Conservation (phyloP, 1,139 yeast species). For the Nakaseomyces uthaithaninus region DNA sequence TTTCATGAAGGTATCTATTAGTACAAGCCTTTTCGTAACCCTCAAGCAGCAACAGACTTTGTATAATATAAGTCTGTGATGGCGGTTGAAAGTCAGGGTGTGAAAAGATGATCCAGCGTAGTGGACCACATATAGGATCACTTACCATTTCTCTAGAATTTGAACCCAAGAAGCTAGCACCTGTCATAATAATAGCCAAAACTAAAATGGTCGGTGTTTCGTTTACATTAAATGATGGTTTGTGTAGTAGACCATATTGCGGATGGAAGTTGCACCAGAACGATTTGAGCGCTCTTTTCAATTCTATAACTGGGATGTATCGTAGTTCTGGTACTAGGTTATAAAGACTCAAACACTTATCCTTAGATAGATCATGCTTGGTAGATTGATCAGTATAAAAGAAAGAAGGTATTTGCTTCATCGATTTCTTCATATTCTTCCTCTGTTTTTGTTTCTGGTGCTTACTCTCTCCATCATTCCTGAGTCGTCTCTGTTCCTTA, state of each 20-base stretch:
- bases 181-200: slow-evolving; percentile 51
- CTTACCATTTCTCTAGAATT: slow-evolving; percentile 32
- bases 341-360: slow-evolving; percentile 16
- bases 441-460: slow-evolving; percentile 8
- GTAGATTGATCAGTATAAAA: slow-evolving; percentile 17
- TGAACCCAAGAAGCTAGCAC: slow-evolving; percentile 36
- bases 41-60: slow-evolving; percentile 54
- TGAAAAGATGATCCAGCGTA: slow-evolving; percentile 55
- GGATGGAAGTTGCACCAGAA: slow-evolving; percentile 58
- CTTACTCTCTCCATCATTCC: neutral
- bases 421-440: slow-evolving; percentile 13
- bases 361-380: slow-evolving; percentile 13
- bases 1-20: slow-evolving; percentile 53
- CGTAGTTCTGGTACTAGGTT: slow-evolving; percentile 27
- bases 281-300: slow-evolving; percentile 31
- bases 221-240: slow-evolving; percentile 53
- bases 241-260: slow-evolving; percentile 54
- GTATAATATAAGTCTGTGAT: slow-evolving; percentile 59
- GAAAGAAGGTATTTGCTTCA: slow-evolving; percentile 19
- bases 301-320: slow-evolving; percentile 15
- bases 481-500: slow-evolving; percentile 13
- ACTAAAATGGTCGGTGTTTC: slow-evolving; percentile 46
- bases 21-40: slow-evolving; percentile 59
- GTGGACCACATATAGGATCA: slow-evolving; percentile 48
- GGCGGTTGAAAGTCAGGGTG: slow-evolving; percentile 51